A percentile compares a stretch with the other conserved stretches of the same genome.
Evolutionary conservation across 495 filamentous ascomycete species (phyloP).

Genomic region (Parmelia sp.): DNA sequence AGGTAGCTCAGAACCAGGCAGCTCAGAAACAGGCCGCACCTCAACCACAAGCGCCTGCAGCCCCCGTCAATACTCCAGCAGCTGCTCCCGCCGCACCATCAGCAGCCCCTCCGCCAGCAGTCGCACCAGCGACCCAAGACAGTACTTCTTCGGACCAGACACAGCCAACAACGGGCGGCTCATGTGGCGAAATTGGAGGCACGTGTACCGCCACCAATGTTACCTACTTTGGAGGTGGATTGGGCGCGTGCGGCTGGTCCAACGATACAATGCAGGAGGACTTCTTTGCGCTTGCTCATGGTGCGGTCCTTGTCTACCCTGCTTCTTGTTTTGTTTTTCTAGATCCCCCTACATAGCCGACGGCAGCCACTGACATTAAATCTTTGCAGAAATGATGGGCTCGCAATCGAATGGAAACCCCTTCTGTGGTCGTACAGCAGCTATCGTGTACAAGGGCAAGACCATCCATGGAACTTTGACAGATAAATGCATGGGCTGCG

Average conservation of each 20-base stretch:
- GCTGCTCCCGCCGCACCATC: conserved; percentile 14
- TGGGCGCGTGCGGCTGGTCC: conserved; percentile 42
- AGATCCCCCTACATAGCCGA: too few relatives aligned
- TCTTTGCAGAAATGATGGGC: conserved; percentile 43
- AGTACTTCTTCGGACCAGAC: conserved; percentile 7
- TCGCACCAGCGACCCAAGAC: conserved; percentile 4
- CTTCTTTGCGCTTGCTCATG: conserved; percentile 41
- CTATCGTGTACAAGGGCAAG: conserved; percentile 52
- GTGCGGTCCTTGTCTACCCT: conserved; percentile 11
- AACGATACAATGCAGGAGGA: conserved; percentile 39
- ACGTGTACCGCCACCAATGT: conserved; percentile 39
- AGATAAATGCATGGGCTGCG: conserved; percentile 73
- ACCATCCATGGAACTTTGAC: conserved; percentile 49
- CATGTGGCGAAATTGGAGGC: conserved; percentile 28
- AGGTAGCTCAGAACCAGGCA: conserved; percentile 13
- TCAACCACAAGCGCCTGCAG: neutral
- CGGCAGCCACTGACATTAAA: neutral
- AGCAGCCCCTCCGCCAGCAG: conserved; percentile 2
- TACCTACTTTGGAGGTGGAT: conserved; percentile 42
- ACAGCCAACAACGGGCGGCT: conserved; percentile 26
- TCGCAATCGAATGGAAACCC: conserved; percentile 46
- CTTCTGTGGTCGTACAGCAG: conserved; percentile 61
- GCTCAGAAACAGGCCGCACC: conserved; percentile 20
- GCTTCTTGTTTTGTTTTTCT: neutral
- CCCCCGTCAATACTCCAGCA: conserved; percentile 2